These are phyloP conservation scores for Citeromyces hawaiiensis DNA, from an alignment of 1,139 yeast species.

Conservation along the genomic window DNA sequence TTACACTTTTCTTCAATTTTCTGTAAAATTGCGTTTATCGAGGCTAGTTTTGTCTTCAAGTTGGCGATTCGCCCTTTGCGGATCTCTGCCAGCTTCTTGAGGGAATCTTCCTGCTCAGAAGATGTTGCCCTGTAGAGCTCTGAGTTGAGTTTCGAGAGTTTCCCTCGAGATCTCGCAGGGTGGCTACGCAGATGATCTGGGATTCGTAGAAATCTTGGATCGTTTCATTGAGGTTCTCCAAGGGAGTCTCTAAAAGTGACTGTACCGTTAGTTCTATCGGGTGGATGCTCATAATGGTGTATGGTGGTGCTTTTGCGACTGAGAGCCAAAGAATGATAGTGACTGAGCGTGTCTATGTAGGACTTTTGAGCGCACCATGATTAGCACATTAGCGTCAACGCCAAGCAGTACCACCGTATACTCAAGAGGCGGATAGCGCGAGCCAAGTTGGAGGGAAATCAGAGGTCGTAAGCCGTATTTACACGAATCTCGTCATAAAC, in stretches of 20 bases:
- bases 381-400: conserved; percentile 95
- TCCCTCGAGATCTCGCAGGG: background rate
- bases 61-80: conserved; percentile 21
- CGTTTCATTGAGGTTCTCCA: conserved; percentile 36
- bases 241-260: conserved; percentile 34
- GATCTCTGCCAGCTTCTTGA: conserved; percentile 9
- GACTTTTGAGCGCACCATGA: too few relatives aligned
- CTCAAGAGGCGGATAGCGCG: conserved; percentile 87
- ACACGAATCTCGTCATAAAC: conserved; percentile 96
- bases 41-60: conserved; percentile 22
- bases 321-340: too few relatives aligned
- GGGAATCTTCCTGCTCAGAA: conserved; percentile 8
- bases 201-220: conserved; percentile 42
- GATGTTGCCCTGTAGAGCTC: conserved; percentile 2
- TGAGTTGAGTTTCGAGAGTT: background rate
- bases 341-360: too few relatives aligned
- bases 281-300: conserved; percentile 14
- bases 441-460: conserved; percentile 78
- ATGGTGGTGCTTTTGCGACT: too few relatives aligned
- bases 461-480: conserved; percentile 88
- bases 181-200: conserved; percentile 31
- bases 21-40: conserved; percentile 19
- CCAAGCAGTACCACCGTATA: conserved; percentile 93
- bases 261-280: conserved; percentile 48
- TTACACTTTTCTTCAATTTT: conserved; percentile 21